Evolutionary conservation across 495 filamentous ascomycete genomes (phyloP).

Genomic region (Penicillium diatomitis): DNA sequence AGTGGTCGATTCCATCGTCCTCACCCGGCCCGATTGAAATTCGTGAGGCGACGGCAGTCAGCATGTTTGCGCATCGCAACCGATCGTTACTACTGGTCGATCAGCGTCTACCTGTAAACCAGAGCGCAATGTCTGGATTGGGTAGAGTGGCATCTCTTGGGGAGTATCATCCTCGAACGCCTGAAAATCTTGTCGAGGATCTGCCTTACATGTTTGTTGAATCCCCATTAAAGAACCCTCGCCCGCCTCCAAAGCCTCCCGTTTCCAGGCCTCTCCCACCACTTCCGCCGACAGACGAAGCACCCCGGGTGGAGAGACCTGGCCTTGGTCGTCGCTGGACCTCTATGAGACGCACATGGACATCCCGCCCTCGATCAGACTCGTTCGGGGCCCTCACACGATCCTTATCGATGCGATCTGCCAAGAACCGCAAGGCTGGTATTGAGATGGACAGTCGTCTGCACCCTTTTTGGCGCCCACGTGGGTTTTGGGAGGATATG

Average conservation of each 20-base stretch:
- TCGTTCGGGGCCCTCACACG: slow-evolving; percentile 30
- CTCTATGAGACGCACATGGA: slow-evolving; percentile 49
- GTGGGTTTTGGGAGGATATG: slow-evolving; percentile 58
- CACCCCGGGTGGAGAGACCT: too few species aligned
- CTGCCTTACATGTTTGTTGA: slow-evolving; percentile 45
- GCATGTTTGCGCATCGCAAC: slow-evolving; percentile 81
- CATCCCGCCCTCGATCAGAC: slow-evolving; percentile 49
- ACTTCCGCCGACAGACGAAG: slow-evolving; percentile 49
- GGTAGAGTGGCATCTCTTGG: slow-evolving; percentile 12
- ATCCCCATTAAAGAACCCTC: slow-evolving; percentile 68
- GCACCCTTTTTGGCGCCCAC: slow-evolving; percentile 77
- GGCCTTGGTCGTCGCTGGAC: slow-evolving; percentile 38
- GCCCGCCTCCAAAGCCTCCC: slow-evolving; percentile 61
- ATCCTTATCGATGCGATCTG: slow-evolving; percentile 36
- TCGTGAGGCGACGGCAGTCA: slow-evolving; percentile 71
- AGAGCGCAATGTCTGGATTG: slow-evolving; percentile 14
- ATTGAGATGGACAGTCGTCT: slow-evolving; percentile 46
- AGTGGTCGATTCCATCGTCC: slow-evolving; percentile 40
- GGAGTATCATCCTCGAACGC: slow-evolving; percentile 16
- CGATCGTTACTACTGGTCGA: slow-evolving; percentile 71
- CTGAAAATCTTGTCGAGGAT: slow-evolving; percentile 20
- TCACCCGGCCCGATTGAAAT: slow-evolving; percentile 45
- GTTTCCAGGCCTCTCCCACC: slow-evolving; percentile 66
- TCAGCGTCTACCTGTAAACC: slow-evolving; percentile 41
- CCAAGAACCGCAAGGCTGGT: slow-evolving; percentile 35